phyloP scores from a whole-genome alignment of 305 asterid genomes.

The Euphrasia arctica region DNA sequence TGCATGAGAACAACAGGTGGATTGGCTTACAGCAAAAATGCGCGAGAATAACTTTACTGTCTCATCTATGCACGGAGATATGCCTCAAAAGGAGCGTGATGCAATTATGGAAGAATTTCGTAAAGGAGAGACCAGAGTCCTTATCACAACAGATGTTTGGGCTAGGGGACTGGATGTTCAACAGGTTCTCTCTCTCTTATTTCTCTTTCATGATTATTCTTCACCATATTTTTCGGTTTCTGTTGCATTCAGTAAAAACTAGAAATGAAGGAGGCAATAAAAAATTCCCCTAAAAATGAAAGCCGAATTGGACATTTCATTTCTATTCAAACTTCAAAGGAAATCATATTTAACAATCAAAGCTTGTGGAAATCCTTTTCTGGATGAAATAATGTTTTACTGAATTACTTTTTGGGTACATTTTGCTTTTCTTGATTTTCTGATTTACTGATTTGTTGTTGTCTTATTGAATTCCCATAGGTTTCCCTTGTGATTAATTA shows the following conservation, averaged over 20 bases:
- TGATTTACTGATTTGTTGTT: slow-evolving; percentile 17
- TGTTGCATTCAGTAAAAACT: slow-evolving; percentile 11
- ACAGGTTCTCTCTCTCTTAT: slow-evolving; percentile 51
- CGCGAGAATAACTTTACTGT: slow-evolving; percentile 91
- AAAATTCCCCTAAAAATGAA: background rate
- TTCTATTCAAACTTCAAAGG: background rate
- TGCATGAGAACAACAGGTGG: slow-evolving; percentile 48
- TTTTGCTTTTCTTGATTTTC: background rate
- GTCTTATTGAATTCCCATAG: slow-evolving; percentile 31
- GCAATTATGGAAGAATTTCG: slow-evolving; percentile 90
- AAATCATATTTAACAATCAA: background rate
- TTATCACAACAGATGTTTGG: slow-evolving; percentile 99
- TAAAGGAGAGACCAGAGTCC: slow-evolving; percentile 87
- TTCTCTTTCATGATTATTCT: background rate
- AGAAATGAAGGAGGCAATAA: background rate
- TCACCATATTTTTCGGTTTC: background rate
- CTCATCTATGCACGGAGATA: slow-evolving; percentile 98
- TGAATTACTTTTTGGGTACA: no score
- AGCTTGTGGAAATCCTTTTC: background rate
- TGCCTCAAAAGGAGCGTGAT: slow-evolving; percentile 98
- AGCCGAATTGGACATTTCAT: background rate
- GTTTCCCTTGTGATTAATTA: slow-evolving; percentile 83
- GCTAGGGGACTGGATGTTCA: slow-evolving; percentile 98
- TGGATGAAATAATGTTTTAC: no score
- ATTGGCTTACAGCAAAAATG: slow-evolving; percentile 93